phyloP scores from a whole-genome alignment of 2,329 filamentous ascomycete species.

The Cordyceps fumosorosea region DNA sequence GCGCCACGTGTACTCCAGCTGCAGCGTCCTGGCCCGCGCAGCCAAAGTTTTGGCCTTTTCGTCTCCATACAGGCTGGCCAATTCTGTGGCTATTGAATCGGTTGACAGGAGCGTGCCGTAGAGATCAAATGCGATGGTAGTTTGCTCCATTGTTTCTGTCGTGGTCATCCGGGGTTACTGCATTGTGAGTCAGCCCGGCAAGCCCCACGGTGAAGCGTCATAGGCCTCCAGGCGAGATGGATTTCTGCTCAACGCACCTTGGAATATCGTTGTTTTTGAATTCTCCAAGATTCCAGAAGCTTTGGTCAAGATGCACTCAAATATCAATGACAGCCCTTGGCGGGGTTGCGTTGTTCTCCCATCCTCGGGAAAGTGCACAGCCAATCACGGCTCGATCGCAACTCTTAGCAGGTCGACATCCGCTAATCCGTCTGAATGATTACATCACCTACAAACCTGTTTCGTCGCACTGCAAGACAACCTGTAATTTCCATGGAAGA shows the following conservation, averaged over 20 bases:
- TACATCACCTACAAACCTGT: not conserved
- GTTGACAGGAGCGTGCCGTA: constrained; percentile 72
- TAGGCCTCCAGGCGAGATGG: not conserved
- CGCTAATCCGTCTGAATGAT: constrained; percentile 4
- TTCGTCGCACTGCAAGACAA: not conserved
- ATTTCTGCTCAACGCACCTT: not conserved
- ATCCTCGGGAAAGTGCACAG: not conserved
- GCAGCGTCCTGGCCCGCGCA: constrained; percentile 58
- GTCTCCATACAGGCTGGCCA: constrained; percentile 50
- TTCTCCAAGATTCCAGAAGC: not conserved
- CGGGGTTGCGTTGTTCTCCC: not conserved
- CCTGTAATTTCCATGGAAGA: not conserved
- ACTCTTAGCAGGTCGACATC: not conserved
- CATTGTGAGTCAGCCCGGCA: constrained; percentile 2
- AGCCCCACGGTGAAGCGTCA: not conserved
- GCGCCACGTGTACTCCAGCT: constrained; percentile 73
- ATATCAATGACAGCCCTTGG: not conserved
- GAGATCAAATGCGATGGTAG: constrained; percentile 63
- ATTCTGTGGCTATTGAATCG: constrained; percentile 55
- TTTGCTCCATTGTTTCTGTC: constrained; percentile 22
- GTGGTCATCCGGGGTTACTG: not conserved
- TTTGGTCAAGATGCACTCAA: not conserved
- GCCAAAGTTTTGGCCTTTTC: constrained; percentile 52
- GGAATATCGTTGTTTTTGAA: not conserved
- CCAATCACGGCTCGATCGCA: constrained; percentile 2